Base-by-base conservation (phyloP, 768 basidiomycete genomes). In the Suillus subaureus region DNA sequence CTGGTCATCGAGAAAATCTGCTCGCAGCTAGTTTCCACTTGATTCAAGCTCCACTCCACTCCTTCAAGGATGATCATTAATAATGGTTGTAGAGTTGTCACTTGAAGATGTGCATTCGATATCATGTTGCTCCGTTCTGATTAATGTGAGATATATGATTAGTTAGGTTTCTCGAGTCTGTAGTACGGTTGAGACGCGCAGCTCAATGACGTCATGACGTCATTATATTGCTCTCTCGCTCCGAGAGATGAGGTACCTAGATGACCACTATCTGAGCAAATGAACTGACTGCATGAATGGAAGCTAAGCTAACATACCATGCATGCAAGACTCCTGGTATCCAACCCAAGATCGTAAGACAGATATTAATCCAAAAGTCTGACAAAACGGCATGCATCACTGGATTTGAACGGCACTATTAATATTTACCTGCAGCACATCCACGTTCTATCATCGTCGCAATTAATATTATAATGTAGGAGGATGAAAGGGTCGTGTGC, bases 261-360 rank as follows among this genome's bases (percentile, higher is more conserved):
- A 33, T n/a, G 9, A 4, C 26, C 49, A 16, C 49, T 43, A n/a
- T 9, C 7, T 51, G n/a, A 49, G 56, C 31, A 40, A 21, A 56
- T 21, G 57, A 64, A 51, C 39, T 23, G 31, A 23, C 13, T 43
- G 7, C 11, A 42, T 0, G 5, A 16, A 62, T 6, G 23, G 28
- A n/a, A 65, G 15, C 11, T n/a, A n/a, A n/a, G n/a, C n/a, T n/a
- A 56, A 61, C 67, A 67, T 62, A 84, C 84, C 82, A 85, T 23
- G 84, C 83, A 69, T 87, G 84, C 56, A 85, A 72, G 9, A 84
- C 78, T 35, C 83, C 84, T 13, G 85, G 84, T 61, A 86, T 80
- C 84, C 83, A 85, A 40, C 82, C 83, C 9, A 85, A 72, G 39
- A 84, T 72, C 66, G 73, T 76, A 5, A 83, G 70, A 6, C 77